Evolutionary conservation across 1,284 basidiomycete genomes (phyloP).

Genomic region (Sanghuangporus weigelae): DNA sequence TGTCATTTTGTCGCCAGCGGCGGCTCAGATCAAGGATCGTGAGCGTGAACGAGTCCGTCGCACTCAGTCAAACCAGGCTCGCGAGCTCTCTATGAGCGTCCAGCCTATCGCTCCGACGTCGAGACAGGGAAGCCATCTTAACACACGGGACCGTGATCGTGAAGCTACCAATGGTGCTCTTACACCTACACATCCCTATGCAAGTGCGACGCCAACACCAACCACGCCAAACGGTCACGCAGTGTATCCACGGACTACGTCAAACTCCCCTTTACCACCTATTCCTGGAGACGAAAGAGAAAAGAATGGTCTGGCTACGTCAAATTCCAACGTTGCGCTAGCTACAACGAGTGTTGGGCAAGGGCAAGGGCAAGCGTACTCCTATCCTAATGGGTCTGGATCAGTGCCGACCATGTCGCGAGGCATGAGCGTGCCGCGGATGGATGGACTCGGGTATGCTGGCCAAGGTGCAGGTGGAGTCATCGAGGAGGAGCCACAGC

Average conservation of each 20-base stretch:
- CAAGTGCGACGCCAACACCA: slow-evolving; percentile 14
- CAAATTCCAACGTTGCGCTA: slow-evolving; percentile 14
- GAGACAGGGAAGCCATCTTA: slow-evolving; percentile 53
- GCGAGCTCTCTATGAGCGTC: slow-evolving; percentile 46
- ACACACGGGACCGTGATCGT: neutral
- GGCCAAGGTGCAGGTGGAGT: slow-evolving; percentile 1
- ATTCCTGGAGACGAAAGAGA: slow-evolving; percentile 12
- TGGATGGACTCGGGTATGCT: slow-evolving; percentile 13
- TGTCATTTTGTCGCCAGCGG: slow-evolving; percentile 56
- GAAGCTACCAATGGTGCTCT: neutral
- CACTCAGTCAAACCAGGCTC: slow-evolving; percentile 32
- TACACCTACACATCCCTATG: slow-evolving; percentile 16
- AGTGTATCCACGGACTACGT: slow-evolving; percentile 12
- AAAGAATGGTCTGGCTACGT: slow-evolving; percentile 4
- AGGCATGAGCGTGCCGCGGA: slow-evolving; percentile 13
- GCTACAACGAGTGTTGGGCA: slow-evolving; percentile 3
- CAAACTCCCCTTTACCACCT: slow-evolving; percentile 16
- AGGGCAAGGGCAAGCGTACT: neutral
- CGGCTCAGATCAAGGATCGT: slow-evolving; percentile 56
- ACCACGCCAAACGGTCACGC: slow-evolving; percentile 4
- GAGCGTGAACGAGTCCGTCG: slow-evolving; percentile 35
- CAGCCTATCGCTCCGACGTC: slow-evolving; percentile 58
- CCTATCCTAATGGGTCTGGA: slow-evolving; percentile 3
- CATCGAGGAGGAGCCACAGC: slow-evolving; percentile 10
- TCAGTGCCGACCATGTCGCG: slow-evolving; percentile 13